phyloP scores from a whole-genome alignment of 2,329 filamentous ascomycete genomes.

The Arachnopeziza araneosa region DNA sequence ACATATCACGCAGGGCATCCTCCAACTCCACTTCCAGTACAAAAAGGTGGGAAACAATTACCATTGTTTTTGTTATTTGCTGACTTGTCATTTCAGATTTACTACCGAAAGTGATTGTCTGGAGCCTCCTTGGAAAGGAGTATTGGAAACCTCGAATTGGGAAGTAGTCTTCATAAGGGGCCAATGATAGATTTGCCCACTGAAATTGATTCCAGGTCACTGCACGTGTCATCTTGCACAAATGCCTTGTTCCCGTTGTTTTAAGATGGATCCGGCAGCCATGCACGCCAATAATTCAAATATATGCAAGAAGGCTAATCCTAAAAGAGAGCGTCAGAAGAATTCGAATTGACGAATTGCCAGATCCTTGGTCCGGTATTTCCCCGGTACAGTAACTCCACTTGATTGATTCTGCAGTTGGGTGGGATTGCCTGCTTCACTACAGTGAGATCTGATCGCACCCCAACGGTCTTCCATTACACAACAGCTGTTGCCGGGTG shows the following conservation, averaged over 20 bases:
- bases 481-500: not conserved
- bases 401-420: not conserved
- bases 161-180: constrained; percentile 21
- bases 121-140: constrained; percentile 5
- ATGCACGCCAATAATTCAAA: not conserved
- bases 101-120: constrained; percentile 46
- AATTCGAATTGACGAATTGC: not conserved
- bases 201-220: constrained; percentile 8
- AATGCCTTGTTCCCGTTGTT: not conserved
- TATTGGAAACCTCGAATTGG: constrained; percentile 10
- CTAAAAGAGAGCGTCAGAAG: not conserved
- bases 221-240: constrained; percentile 5
- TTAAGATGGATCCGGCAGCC: not conserved
- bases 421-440: not conserved
- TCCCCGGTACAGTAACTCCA: not conserved
- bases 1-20: constrained; percentile 61
- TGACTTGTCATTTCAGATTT: constrained; percentile 37
- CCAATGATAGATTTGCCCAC: constrained; percentile 11
- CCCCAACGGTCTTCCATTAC: not conserved
- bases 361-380: not conserved
- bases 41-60: constrained; percentile 66
- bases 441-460: not conserved
- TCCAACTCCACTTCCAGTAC: constrained; percentile 97
- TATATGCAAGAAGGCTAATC: not conserved
- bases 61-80: constrained; percentile 9